Percentiles rank a stretch among this genome's conserved stretches.
Conservation (phyloP, 1,139 yeast genomes). For the Yarrowia galli region DNA sequence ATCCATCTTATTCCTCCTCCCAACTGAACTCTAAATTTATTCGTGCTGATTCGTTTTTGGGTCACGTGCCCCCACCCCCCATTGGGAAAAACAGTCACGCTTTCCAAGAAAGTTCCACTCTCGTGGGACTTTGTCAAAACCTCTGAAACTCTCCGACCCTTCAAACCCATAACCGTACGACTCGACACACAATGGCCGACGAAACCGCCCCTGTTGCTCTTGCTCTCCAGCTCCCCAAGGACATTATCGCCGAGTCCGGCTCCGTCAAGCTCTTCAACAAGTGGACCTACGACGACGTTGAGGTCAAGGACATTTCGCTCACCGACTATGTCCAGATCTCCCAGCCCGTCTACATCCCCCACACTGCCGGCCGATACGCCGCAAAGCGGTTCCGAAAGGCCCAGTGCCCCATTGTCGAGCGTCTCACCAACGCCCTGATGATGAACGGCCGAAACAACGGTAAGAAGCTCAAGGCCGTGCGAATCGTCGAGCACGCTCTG, state of each 20-base stretch:
- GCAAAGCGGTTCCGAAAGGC: slow-evolving; percentile 99
- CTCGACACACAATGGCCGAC: slow-evolving; percentile 37
- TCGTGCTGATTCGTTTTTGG: too few species aligned
- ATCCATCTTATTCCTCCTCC: too few species aligned
- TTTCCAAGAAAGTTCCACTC: too few species aligned
- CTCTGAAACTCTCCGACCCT: slow-evolving; percentile 19
- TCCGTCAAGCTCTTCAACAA: slow-evolving; percentile 99
- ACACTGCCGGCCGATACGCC: slow-evolving; percentile 99
- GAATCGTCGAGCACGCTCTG: slow-evolving; percentile 98
- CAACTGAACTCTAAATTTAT: too few species aligned
- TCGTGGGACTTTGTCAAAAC: slow-evolving; percentile 1
- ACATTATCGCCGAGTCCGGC: slow-evolving; percentile 93
- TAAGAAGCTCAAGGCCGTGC: slow-evolving; percentile 99
- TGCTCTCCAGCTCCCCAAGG: slow-evolving; percentile 76
- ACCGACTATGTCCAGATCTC: slow-evolving; percentile 98
- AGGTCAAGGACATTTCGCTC: slow-evolving; percentile 96
- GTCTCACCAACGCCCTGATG: slow-evolving; percentile 99
- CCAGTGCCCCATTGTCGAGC: slow-evolving; percentile 99
- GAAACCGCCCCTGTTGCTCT: slow-evolving; percentile 39
- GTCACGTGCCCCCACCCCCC: neutral
- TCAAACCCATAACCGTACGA: slow-evolving; percentile 9
- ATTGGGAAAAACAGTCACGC: slow-evolving; percentile 14
- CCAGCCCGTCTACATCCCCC: slow-evolving; percentile 97
- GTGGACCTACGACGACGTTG: slow-evolving; percentile 98
- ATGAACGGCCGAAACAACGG: slow-evolving; percentile 99